phyloP scores from a whole-genome alignment of 2,329 filamentous ascomycete species.

The Fusarium sambucinum region DNA sequence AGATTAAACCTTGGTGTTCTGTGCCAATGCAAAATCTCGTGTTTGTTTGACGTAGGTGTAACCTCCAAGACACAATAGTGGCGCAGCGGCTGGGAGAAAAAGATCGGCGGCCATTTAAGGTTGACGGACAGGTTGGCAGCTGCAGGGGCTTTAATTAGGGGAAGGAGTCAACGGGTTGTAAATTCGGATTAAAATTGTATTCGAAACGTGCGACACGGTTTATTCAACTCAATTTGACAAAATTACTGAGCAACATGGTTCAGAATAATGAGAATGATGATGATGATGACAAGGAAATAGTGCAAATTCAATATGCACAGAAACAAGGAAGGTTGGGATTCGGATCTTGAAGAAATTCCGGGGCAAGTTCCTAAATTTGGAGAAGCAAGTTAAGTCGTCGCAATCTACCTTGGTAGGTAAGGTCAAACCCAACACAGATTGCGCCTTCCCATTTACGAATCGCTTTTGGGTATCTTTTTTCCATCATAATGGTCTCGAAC shows the following conservation, averaged over 20 bases:
- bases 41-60: slow-evolving; percentile 40
- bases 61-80: slow-evolving; percentile 36
- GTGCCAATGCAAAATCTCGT: slow-evolving; percentile 44
- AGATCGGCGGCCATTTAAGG: slow-evolving; percentile 41
- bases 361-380: slow-evolving; percentile 38
- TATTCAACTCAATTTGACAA: not conserved
- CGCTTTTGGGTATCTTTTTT: slow-evolving; percentile 10
- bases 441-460: slow-evolving; percentile 33
- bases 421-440: slow-evolving; percentile 1
- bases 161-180: slow-evolving; percentile 1
- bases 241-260: not conserved
- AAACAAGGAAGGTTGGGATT: slow-evolving; percentile 37
- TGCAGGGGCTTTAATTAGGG: slow-evolving; percentile 37
- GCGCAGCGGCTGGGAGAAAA: slow-evolving; percentile 33
- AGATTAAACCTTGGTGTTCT: slow-evolving; percentile 36
- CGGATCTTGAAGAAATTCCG: slow-evolving; percentile 26
- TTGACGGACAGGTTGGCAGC: slow-evolving; percentile 40
- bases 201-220: not conserved
- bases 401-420: slow-evolving; percentile 4
- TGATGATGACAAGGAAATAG: not conserved
- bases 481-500: slow-evolving; percentile 14
- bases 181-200: not conserved
- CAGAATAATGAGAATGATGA: not conserved
- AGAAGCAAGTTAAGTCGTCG: slow-evolving; percentile 13
- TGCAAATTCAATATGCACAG: not conserved